Evolutionary conservation across 2,329 filamentous ascomycete species (phyloP), one percentile per base, ranked within the genome.

Genomic region (Teratosphaeria destructans): DNA sequence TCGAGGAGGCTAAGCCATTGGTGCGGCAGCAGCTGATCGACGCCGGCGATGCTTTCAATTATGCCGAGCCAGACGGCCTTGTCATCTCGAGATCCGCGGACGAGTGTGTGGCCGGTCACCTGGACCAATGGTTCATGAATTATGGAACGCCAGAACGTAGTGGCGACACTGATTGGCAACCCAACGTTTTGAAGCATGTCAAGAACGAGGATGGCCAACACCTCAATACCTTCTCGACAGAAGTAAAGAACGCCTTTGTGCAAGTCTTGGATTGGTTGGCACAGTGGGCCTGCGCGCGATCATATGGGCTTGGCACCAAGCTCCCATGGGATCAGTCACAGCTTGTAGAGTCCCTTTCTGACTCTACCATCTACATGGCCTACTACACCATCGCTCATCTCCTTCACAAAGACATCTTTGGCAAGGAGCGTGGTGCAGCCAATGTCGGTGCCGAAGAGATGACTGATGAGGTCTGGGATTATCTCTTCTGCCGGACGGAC

Each of bases 121-220:
- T 97, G 71, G 93, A 96, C 68, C 94, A 99, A 76, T 99, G 94
- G 92, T 99, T 95, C 77, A 80, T 99, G 68, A 93, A 96, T 76
- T 99, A 99, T 70, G 94, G 94, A 63, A 75, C 74, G 19, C 72
- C 74, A 23, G 77, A 76, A 53, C 76, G 76, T 57, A 89, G 92
- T 76, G 89, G 90, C 63, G 84, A 86, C 67, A 76, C 78, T 52
- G 82, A 86, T 56, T 97, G 94, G 94, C 89, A 89, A 71, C 77
- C 88, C 63, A 80, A 82, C 52, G 90, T 88, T 14, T 79, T 92
- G 58, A 81, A 86, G 65, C 86, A 88, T 71, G 85, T 95, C 54
- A 82, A 86, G 70, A 82, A 80, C 59, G 81, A 85, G 62, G 82
- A 83, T 61, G 82, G 82, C 63, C 82, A 82, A 60, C 82, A 82